Base-by-base conservation (phyloP, 2,329 filamentous ascomycete genomes). In the Trichophaea hybrida region DNA sequence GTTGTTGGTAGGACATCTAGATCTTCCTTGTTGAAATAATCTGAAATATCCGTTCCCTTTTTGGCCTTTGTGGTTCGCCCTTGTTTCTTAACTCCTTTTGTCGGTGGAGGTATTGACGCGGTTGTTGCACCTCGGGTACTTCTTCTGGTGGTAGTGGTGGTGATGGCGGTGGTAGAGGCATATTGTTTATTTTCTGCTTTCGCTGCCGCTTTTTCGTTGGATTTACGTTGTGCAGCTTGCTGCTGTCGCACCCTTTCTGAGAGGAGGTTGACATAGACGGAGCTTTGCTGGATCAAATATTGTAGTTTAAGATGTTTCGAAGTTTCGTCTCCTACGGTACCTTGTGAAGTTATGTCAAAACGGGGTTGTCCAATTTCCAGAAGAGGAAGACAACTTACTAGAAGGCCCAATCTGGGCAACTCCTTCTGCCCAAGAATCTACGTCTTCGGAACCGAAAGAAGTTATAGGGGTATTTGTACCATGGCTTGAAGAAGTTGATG, bases 21-120 rank as follows among this genome's bases (percentile, higher is more conserved):
- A 35, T 82, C 76, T 32, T 78, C 76, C 64, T 81, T 82, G 62
- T 78, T 79, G 69, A 84, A 79, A 66, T 80, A 84, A 62, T 75
- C 77, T 0, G 79, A 76, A 38, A 84, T 83, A 59, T 75, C 52
- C 77, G 31, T 72, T 70, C 35, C 67, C 8, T 59, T 61, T 66
- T 49, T 69, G 69, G 48, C 57, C 34, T 64, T 68, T 4, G 35
- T 32, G 12, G 61, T 54, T 55, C 61, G 62, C 5, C 61, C 64
- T 15, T 58, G 55, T 51, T 58, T 59, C 50, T 55, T 66, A 15
- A 15, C 55, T 46, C 50, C 60, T 48, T 44, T 56, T 24, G 6
- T 46, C 46, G 49, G 43, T 24, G n/a, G 31, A 10, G 49, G 31
- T 10, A 40, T 5, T 17, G n/a, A 4, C 35, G 35, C 35, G 10